A percentile compares a stretch with the other conserved stretches of the same genome.
Evolutionary conservation across 1,284 basidiomycete genomes (phyloP).

Genomic region (Tilletia setariae): DNA sequence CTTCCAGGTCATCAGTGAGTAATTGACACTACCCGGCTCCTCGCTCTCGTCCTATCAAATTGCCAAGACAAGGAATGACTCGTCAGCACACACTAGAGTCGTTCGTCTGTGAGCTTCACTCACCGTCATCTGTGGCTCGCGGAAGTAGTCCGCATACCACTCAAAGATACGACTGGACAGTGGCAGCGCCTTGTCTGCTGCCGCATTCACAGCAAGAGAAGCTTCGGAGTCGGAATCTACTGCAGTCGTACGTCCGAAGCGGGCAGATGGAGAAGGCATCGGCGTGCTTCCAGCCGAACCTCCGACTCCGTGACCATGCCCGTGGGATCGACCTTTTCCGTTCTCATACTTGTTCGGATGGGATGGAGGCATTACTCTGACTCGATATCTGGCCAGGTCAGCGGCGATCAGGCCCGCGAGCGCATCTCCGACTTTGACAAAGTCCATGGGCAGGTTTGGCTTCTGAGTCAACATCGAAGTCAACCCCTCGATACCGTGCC

Average conservation of each 20-base stretch:
- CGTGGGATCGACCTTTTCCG: conserved; percentile 4
- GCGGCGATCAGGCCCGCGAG: conserved; percentile 48
- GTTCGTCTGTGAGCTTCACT: not conserved
- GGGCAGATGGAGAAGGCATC: conserved; percentile 25
- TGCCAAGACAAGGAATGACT: not conserved
- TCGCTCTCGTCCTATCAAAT: conserved; percentile 73
- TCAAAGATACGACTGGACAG: conserved; percentile 89
- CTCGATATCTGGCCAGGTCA: conserved; percentile 18
- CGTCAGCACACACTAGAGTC: not conserved
- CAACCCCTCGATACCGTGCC: conserved; percentile 6
- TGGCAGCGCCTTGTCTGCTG: conserved; percentile 63
- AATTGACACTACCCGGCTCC: conserved; percentile 87
- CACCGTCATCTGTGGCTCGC: conserved; percentile 76
- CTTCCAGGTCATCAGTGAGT: conserved; percentile 94
- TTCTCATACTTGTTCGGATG: not conserved
- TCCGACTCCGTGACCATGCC: not conserved
- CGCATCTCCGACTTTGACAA: conserved; percentile 39
- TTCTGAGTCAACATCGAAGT: not conserved
- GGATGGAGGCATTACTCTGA: not conserved
- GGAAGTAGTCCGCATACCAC: conserved; percentile 96
- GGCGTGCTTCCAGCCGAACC: conserved; percentile 28
- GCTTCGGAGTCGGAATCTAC: not conserved
- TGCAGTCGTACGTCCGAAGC: conserved; percentile 22
- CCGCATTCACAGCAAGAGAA: conserved; percentile 10
- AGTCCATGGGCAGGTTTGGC: conserved; percentile 15